Evolutionary conservation across 495 filamentous ascomycete genomes (phyloP), one percentile per base, ranked within the genome.

Genomic region (Neurospora cerealis): DNA sequence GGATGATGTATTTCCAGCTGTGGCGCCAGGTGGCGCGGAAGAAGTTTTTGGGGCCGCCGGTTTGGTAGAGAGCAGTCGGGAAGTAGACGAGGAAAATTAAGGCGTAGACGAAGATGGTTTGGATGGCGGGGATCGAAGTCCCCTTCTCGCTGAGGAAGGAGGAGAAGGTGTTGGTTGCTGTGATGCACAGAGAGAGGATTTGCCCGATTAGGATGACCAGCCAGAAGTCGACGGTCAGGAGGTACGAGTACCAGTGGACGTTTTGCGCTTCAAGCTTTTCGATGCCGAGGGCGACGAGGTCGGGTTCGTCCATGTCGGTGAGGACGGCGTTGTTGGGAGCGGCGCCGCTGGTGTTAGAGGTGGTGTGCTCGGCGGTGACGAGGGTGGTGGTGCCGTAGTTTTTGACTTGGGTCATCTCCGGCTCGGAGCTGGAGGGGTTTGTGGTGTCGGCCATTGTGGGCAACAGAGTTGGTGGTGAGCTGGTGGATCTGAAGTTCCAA

Each of bases 41-140:
- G 86, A 91, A 97, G 76, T 88, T 87, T 78, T 90, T 91, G 77
- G 88, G 84, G 37, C 96, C 96, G 80, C 95, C 93, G 66, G 86
- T 86, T 15, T 34, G 6, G 85, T 96, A 95, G 21, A 97, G 82
- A 1, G 94, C 95, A 80, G 91, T 91, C 13, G 90, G 88, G 21
- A 94, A 91, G 83, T 96, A 99, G 73, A 97, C 87, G 32, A 93
- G 74, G 38, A 91, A 91, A 42, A 99, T 86, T n/a, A 97, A 82
- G 17, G 92, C 87, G 81, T 99, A 99, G 81, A 93, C 97, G 86
- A 97, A 94, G 78, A 98, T 89, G 5, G 93, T 94, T 83, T 99
- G 96, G 84, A 98, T 97, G 46, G 96, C 94, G n/a, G 96, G 96
- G 77, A 99, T 96, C 37, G 89, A 93, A 73, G 93, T 96, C 36